Percentiles rank a stretch among this genome's conserved stretches.
Evolutionary conservation across 257 asterid species (phyloP).

Genomic region (Pogostemon cablin): DNA sequence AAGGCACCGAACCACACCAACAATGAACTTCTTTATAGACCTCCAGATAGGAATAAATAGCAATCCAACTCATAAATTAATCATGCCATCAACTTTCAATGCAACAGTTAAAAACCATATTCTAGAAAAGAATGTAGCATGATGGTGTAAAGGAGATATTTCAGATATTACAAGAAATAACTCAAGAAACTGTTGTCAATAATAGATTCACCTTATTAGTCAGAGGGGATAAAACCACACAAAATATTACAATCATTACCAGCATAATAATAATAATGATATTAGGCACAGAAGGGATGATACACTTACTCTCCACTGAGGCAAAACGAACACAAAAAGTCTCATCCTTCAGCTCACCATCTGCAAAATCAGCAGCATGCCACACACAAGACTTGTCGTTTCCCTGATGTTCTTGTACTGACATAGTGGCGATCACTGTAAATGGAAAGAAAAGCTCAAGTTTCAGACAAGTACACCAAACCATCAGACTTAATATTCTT

Average conservation of each 20-base stretch:
- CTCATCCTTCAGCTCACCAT: conserved; percentile 86
- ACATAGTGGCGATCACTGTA: conserved; percentile 64
- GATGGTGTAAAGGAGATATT: neutral
- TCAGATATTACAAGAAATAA: neutral
- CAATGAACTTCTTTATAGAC: neutral
- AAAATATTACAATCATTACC: neutral
- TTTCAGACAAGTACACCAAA: neutral
- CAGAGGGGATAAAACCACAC: conserved; percentile 1
- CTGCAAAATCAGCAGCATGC: conserved; percentile 89
- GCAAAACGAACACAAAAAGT: conserved; percentile 75
- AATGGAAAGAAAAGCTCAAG: conserved; percentile 18
- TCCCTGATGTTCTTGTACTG: conserved; percentile 80
- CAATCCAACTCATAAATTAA: neutral
- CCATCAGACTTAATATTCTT: neutral
- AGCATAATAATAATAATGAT: neutral
- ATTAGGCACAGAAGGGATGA: conserved; percentile 7
- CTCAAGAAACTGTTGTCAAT: neutral
- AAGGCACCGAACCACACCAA: neutral
- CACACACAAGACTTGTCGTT: conserved; percentile 86
- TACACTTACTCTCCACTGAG: conserved; percentile 69
- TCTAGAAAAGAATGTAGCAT: neutral
- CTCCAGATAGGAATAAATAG: neutral
- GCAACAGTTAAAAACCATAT: neutral
- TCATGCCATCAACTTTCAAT: neutral
- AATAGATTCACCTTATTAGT: conserved; percentile 1